Evolutionary conservation across 2,329 filamentous ascomycete species (phyloP).

Genomic region (Alternaria sp.): DNA sequence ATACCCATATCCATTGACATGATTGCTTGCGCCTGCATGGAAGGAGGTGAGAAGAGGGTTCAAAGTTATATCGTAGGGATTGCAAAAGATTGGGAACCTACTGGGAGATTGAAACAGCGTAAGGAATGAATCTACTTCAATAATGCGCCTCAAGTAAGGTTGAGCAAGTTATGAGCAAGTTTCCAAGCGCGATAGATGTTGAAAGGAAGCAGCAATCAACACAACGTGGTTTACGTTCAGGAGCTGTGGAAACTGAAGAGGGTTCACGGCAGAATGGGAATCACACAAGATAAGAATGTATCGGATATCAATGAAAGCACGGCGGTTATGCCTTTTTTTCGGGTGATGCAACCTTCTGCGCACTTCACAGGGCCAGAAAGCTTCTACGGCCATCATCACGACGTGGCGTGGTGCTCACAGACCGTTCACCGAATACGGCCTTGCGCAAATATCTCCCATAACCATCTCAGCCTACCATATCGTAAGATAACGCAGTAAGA

Average conservation of each 20-base stretch:
- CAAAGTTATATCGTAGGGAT: neutral
- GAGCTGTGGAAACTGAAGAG: neutral
- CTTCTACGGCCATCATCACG: neutral
- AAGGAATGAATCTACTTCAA: neutral
- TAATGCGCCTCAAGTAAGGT: neutral
- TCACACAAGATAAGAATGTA: neutral
- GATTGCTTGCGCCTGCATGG: slow-evolving; percentile 17
- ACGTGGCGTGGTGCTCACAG: slow-evolving; percentile 12
- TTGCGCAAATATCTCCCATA: neutral
- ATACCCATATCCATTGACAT: slow-evolving; percentile 13
- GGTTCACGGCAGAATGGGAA: neutral
- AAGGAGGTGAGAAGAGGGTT: neutral
- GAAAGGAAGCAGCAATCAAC: neutral
- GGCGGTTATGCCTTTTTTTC: neutral
- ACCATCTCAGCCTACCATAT: neutral
- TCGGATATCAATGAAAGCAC: neutral
- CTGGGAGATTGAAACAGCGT: neutral
- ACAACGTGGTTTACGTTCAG: neutral
- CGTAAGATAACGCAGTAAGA: neutral
- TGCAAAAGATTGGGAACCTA: neutral
- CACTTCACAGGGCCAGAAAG: neutral
- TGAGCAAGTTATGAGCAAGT: slow-evolving; percentile 25
- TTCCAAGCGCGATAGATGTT: neutral
- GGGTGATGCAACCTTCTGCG: neutral
- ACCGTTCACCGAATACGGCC: neutral